Percentiles rank a stretch among this genome's conserved stretches.
These are phyloP conservation scores for Clonostachys rhizophaga DNA, from an alignment of 2,329 filamentous ascomycete species.

Conservation along the genomic window DNA sequence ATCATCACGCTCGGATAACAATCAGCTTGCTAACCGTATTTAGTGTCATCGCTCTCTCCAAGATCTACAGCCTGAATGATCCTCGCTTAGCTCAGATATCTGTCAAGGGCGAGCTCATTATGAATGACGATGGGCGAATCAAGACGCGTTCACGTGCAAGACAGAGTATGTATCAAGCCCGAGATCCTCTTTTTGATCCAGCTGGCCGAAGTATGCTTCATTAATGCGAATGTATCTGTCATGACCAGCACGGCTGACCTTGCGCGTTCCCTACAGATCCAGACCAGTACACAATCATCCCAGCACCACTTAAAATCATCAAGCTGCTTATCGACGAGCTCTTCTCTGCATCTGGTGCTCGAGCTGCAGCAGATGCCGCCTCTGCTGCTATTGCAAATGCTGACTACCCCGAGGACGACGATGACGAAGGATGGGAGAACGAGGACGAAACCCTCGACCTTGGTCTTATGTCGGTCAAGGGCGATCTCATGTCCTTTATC, in stretches of 20 bases:
- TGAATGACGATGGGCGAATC: conserved; percentile 72
- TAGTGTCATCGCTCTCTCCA: conserved; percentile 87
- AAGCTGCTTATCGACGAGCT: conserved; percentile 95
- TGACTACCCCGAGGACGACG: conserved; percentile 58
- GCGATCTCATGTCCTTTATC: conserved; percentile 76
- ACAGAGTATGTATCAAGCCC: conserved; percentile 52
- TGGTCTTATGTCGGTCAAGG: conserved; percentile 61
- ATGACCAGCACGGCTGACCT: background rate
- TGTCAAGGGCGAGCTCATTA: conserved; percentile 89
- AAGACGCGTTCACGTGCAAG: conserved; percentile 91
- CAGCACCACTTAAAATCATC: conserved; percentile 88
- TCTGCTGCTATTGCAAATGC: conserved; percentile 58
- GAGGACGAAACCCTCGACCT: conserved; percentile 74
- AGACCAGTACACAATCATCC: conserved; percentile 82
- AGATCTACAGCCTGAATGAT: conserved; percentile 85
- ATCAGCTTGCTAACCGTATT: background rate
- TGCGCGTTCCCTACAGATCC: conserved; percentile 52
- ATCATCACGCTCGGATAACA: conserved; percentile 6
- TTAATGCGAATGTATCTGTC: background rate
- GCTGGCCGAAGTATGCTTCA: background rate
- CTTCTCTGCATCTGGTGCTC: conserved; percentile 68
- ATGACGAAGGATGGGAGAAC: conserved; percentile 88
- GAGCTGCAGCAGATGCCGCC: conserved; percentile 55
- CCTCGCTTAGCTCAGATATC: conserved; percentile 70
- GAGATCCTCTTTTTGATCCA: background rate